These are phyloP conservation scores for Zasmidium cellare DNA, from an alignment of 2,329 filamentous ascomycete genomes.

Conservation along the genomic window DNA sequence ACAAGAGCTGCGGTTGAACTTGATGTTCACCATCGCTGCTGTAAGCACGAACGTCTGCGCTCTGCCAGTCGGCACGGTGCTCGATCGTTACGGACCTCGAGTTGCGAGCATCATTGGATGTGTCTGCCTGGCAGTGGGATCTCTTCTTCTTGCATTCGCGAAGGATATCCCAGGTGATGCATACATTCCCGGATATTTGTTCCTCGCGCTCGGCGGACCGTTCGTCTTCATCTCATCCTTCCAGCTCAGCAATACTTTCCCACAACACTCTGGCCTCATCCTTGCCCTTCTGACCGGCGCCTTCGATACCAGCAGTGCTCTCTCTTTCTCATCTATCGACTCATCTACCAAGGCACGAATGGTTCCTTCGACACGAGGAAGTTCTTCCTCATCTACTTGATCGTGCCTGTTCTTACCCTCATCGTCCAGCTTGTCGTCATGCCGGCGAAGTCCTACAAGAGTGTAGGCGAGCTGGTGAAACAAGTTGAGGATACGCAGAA, in stretches of 20 bases:
- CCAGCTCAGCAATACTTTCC: conserved; percentile 53
- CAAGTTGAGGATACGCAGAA: conserved; percentile 57
- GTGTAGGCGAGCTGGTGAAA: conserved; percentile 74
- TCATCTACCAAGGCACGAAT: conserved; percentile 46
- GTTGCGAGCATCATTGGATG: conserved; percentile 72
- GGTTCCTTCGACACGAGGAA: conserved; percentile 46
- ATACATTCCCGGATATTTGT: conserved; percentile 52
- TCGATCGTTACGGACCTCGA: conserved; percentile 79
- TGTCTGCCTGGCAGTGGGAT: conserved; percentile 67
- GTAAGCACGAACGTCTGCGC: conserved; percentile 86
- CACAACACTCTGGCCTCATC: conserved; percentile 51
- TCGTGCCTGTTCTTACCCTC: conserved; percentile 49
- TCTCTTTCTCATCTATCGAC: conserved; percentile 49
- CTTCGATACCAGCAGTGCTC: conserved; percentile 51
- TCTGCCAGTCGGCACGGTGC: conserved; percentile 78
- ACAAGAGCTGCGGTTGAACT: conserved; percentile 67
- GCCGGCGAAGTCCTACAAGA: conserved; percentile 51
- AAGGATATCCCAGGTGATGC: conserved; percentile 64
- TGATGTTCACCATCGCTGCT: conserved; percentile 91
- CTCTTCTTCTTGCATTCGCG: conserved; percentile 70
- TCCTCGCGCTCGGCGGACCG: conserved; percentile 51
- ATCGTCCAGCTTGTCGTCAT: conserved; percentile 46
- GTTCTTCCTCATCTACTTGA: conserved; percentile 52
- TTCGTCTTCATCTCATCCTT: conserved; percentile 55
- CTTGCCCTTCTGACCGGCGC: conserved; percentile 53